phyloP scores from a whole-genome alignment of 148 eudicot species.

The Chenopodium formosanum region DNA sequence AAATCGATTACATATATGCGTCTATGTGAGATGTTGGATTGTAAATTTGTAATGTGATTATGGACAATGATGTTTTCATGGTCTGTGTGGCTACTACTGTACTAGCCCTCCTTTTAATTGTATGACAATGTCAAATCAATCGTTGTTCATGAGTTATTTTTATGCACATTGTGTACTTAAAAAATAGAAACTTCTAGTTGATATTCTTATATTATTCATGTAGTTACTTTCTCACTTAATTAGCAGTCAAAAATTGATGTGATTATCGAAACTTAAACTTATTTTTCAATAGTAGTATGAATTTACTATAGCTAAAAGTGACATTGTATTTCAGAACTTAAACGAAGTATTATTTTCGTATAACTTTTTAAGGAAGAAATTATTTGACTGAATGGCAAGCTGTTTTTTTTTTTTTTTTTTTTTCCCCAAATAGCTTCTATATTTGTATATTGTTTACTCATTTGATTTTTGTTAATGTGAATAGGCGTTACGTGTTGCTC shows the following conservation, averaged over 20 bases:
- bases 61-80: no score
- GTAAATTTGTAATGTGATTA: no score
- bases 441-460: background rate
- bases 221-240: no score
- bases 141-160: no score
- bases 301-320: background rate
- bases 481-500: conserved; percentile 91
- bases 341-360: background rate
- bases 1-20: no score
- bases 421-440: background rate
- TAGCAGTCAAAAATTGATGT: background rate
- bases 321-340: background rate
- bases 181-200: no score
- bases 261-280: background rate
- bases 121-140: no score
- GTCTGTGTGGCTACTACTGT: no score
- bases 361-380: no score
- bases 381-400: background rate
- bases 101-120: no score
- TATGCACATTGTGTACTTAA: no score
- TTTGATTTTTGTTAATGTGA: background rate
- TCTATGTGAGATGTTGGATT: no score
- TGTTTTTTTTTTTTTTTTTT: background rate
- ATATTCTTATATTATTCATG: background rate
- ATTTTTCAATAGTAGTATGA: background rate